phyloP scores from a whole-genome alignment of 2,329 filamentous ascomycete species.

The Basipetospora chlamydospora region DNA sequence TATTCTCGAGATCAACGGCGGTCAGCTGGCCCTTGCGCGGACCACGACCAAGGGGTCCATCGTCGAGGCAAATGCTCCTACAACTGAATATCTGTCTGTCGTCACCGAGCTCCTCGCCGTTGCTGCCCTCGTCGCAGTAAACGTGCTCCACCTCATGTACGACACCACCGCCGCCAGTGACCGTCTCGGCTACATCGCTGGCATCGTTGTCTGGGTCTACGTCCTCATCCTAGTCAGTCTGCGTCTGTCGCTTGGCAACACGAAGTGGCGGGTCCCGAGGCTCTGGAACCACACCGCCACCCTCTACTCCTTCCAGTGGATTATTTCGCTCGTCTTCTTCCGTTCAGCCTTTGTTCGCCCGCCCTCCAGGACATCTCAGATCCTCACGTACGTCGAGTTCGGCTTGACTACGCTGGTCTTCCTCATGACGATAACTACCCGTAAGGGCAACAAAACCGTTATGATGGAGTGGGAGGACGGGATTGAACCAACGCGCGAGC shows the following conservation, averaged over 20 bases:
- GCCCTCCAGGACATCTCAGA: conserved; percentile 43
- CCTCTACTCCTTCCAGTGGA: conserved; percentile 73
- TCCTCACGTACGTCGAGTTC: conserved; percentile 61
- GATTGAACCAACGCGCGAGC: conserved; percentile 75
- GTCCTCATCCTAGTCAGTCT: conserved; percentile 58
- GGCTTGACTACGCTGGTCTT: conserved; percentile 59
- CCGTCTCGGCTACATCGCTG: conserved; percentile 46
- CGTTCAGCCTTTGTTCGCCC: conserved; percentile 76
- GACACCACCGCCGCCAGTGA: conserved; percentile 44
- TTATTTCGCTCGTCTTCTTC: conserved; percentile 62
- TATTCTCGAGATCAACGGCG: conserved; percentile 39
- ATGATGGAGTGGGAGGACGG: conserved; percentile 79
- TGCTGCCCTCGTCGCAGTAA: conserved; percentile 54
- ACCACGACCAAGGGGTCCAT: conserved; percentile 48
- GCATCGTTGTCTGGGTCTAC: conserved; percentile 67
- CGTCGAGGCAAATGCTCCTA: conserved; percentile 62
- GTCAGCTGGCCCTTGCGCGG: conserved; percentile 42
- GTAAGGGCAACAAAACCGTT: conserved; percentile 85
- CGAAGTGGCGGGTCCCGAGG: conserved; percentile 50
- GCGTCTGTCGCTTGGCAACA: conserved; percentile 53
- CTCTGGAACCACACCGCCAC: conserved; percentile 88
- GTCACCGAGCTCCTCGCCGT: conserved; percentile 64
- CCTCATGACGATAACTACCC: conserved; percentile 61
- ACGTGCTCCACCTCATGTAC: conserved; percentile 47
- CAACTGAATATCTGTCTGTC: conserved; percentile 55